These are phyloP conservation scores for Blastocystis sp. DNA, from an alignment of 352 stramenopile species.

Conservation along the genomic window DNA sequence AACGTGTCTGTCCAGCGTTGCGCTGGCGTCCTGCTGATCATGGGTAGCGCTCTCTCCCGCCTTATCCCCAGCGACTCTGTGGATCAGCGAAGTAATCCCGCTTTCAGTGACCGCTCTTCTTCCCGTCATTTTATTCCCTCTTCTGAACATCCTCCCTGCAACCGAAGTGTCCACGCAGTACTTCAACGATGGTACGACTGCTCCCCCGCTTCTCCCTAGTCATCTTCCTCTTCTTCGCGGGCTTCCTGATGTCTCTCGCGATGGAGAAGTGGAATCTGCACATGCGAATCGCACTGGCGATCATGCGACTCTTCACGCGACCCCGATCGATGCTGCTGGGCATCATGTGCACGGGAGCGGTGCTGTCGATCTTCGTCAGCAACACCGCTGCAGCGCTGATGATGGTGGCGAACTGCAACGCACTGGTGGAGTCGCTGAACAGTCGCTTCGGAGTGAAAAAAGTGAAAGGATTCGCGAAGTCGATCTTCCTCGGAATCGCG, in stretches of 20 bases:
- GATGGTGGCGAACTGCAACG: constrained; percentile 50
- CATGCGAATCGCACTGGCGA: constrained; percentile 55
- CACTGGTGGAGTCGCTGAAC: constrained; percentile 19
- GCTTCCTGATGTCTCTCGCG: constrained; percentile 56
- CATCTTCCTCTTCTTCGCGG: constrained; percentile 57
- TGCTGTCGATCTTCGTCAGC: constrained; percentile 52
- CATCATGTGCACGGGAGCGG: neutral
- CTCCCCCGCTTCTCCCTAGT: neutral
- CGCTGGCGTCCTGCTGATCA: constrained; percentile 30
- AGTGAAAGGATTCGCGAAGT: constrained; percentile 38
- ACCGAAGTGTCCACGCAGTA: neutral
- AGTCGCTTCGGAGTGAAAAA: constrained; percentile 40
- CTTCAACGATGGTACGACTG: constrained; percentile 37
- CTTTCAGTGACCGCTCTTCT: constrained; percentile 39
- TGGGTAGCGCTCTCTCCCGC: neutral
- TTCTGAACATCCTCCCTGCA: constrained; percentile 14
- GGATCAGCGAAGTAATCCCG: constrained; percentile 50
- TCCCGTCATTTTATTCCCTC: constrained; percentile 27
- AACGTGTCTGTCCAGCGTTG: constrained; percentile 25
- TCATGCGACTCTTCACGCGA: constrained; percentile 41
- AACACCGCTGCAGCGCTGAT: constrained; percentile 57
- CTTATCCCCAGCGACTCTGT: neutral
- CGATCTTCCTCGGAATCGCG: constrained; percentile 53
- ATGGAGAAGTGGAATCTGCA: constrained; percentile 61
- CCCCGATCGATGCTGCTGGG: constrained; percentile 49